A percentile compares a stretch with the other conserved stretches of the same genome.
Conservation (phyloP, 164 flowering plant species). For the Nymphaea thermarum region DNA sequence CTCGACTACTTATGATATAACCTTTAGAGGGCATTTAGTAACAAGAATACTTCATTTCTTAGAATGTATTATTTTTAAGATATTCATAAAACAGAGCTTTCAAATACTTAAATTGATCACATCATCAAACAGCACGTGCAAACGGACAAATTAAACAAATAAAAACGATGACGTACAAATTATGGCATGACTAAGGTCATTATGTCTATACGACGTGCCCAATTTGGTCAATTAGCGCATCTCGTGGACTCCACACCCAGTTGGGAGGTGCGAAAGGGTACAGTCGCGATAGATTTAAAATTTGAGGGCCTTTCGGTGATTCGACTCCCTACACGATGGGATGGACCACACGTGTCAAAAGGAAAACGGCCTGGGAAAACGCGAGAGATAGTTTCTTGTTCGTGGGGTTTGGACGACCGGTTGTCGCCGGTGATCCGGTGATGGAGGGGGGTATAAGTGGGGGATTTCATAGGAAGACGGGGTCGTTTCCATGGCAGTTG, state of each 20-base stretch:
- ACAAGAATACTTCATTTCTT: too few species aligned
- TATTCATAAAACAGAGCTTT: too few species aligned
- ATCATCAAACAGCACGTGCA: background rate
- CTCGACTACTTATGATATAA: too few species aligned
- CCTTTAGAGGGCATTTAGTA: too few species aligned
- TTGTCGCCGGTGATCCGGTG: conserved; percentile 12
- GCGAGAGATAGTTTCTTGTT: background rate
- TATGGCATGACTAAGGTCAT: background rate
- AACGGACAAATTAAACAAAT: background rate
- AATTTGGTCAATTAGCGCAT: too few species aligned
- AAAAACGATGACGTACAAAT: too few species aligned
- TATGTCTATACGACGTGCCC: background rate
- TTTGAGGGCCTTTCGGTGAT: background rate
- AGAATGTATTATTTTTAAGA: too few species aligned
- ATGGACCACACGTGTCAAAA: background rate
- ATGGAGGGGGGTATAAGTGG: background rate
- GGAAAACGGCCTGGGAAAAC: background rate
- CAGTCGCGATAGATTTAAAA: background rate
- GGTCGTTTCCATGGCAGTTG: conserved; percentile 58
- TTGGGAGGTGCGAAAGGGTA: background rate
- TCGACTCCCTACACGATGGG: background rate
- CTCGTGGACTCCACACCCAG: background rate
- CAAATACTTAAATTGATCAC: too few species aligned
- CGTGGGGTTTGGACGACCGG: conserved; percentile 4
- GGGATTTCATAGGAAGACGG: conserved; percentile 2